phyloP scores from a whole-genome alignment of 805 yeast species.

The Kazachstania kunashirensis region DNA sequence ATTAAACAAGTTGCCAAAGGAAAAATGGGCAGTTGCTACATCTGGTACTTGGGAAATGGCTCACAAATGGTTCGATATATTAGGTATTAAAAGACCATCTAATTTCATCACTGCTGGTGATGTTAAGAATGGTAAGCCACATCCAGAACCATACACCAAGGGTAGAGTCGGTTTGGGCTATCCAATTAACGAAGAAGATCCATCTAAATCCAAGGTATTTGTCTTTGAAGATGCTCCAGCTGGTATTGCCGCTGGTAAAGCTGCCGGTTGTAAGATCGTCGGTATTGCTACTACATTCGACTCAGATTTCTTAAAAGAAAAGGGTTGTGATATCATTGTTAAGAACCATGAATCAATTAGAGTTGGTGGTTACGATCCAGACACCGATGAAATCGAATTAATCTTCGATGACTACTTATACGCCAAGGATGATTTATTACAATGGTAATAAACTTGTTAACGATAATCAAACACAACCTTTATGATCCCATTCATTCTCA shows the following conservation, averaged over 20 bases:
- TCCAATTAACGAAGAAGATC: constrained; percentile 30
- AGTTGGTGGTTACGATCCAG: constrained; percentile 44
- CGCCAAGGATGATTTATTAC: constrained; percentile 30
- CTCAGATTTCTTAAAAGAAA: constrained; percentile 53
- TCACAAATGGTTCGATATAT: constrained; percentile 63
- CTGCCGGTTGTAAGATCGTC: constrained; percentile 71
- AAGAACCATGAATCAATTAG: constrained; percentile 57
- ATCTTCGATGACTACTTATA: constrained; percentile 32
- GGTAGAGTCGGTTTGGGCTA: constrained; percentile 38
- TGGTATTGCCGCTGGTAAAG: constrained; percentile 75
- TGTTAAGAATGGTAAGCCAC: constrained; percentile 73
- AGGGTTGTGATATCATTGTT: constrained; percentile 78
- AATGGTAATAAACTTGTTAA: constrained; percentile 29
- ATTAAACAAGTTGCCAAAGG: constrained; percentile 42
- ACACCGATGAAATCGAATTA: constrained; percentile 32
- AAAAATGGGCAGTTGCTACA: constrained; percentile 81
- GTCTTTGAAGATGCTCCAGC: constrained; percentile 89
- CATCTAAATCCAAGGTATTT: constrained; percentile 37
- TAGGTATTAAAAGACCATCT: constrained; percentile 54
- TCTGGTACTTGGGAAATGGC: constrained; percentile 75
- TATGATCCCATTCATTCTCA: too few relatives aligned
- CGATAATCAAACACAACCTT: too few relatives aligned
- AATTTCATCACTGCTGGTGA: constrained; percentile 75
- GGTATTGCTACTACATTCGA: constrained; percentile 78
- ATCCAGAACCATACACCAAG: constrained; percentile 70